A percentile compares a stretch with the other conserved stretches of the same genome.
Evolutionary conservation across 257 asterid genomes (phyloP).

Genomic region (Handroanthus guayacan): DNA sequence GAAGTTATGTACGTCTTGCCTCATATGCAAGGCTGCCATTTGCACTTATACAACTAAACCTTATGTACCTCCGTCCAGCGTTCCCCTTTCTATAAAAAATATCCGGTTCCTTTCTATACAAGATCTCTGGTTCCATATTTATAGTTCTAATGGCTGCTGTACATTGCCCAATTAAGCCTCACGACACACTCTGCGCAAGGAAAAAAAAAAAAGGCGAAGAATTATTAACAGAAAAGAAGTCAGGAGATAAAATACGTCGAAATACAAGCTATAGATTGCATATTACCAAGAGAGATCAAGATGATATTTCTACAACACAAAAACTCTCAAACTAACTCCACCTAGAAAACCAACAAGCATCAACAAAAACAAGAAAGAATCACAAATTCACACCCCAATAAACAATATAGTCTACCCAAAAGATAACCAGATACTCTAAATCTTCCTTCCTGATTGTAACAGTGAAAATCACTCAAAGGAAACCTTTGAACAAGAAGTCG

Average conservation of each 20-base stretch:
- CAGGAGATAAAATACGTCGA: background rate
- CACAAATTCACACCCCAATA: conserved; percentile 21
- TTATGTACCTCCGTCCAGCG: conserved; percentile 51
- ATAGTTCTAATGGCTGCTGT: conserved; percentile 31
- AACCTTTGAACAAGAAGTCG: conserved; percentile 23
- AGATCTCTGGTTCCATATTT: conserved; percentile 46
- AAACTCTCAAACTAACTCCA: background rate
- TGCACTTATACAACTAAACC: conserved; percentile 17
- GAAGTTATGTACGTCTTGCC: conserved; percentile 2
- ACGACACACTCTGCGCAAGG: conserved; percentile 35
- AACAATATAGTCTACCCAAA: background rate
- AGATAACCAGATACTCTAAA: conserved; percentile 20
- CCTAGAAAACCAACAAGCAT: background rate
- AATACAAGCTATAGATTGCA: background rate
- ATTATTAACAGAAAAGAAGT: background rate
- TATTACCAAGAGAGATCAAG: conserved; percentile 7
- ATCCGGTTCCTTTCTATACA: conserved; percentile 41
- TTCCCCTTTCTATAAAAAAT: conserved; percentile 47
- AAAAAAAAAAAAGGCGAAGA: background rate
- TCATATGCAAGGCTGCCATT: conserved; percentile 17
- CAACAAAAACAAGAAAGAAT: conserved; percentile 11
- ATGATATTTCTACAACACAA: background rate
- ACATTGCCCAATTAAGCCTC: conserved; percentile 35
- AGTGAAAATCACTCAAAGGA: background rate
- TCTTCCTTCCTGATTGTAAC: conserved; percentile 15